Conservation (phyloP, 345 rosid species). For the Lepidium africanum region DNA sequence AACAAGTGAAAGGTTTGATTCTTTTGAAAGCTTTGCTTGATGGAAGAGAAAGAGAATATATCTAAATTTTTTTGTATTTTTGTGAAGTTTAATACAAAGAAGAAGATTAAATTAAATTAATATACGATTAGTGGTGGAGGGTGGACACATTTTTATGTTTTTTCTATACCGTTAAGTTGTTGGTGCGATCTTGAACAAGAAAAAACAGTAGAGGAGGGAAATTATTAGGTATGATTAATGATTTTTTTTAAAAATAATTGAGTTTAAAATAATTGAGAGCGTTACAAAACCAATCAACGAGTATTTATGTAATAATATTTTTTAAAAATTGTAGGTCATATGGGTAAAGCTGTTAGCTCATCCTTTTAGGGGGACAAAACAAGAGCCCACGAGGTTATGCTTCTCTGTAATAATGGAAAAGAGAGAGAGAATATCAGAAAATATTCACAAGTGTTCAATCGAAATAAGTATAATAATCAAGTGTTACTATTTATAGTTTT, state of each 20-base stretch:
- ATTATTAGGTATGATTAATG: conserved; percentile 20
- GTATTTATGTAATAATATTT: neutral
- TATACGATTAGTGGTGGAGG: conserved; percentile 25
- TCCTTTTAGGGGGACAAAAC: conserved; percentile 6
- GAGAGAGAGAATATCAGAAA: neutral
- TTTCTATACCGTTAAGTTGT: conserved; percentile 23
- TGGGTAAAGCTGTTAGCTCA: conserved; percentile 25
- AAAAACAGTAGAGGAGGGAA: neutral
- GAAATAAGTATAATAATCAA: neutral
- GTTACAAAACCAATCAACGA: conserved; percentile 16
- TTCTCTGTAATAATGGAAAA: conserved; percentile 15
- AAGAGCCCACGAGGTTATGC: conserved; percentile 21
- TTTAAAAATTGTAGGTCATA: neutral
- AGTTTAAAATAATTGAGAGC: conserved; percentile 19
- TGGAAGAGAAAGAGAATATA: conserved; percentile 19
- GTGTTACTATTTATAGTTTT: neutral
- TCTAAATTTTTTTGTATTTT: neutral
- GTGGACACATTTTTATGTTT: conserved; percentile 5
- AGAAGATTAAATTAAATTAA: conserved; percentile 4
- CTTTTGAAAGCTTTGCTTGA: conserved; percentile 27
- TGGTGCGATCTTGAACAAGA: conserved; percentile 26
- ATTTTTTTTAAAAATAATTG: neutral
- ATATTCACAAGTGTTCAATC: neutral
- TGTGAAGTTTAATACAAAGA: too few species aligned
- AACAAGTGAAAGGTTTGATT: conserved; percentile 13